Percentiles rank a stretch among this genome's conserved stretches.
Evolutionary conservation across 495 filamentous ascomycete species (phyloP).

Genomic region (Sphaerosporella brunnea): DNA sequence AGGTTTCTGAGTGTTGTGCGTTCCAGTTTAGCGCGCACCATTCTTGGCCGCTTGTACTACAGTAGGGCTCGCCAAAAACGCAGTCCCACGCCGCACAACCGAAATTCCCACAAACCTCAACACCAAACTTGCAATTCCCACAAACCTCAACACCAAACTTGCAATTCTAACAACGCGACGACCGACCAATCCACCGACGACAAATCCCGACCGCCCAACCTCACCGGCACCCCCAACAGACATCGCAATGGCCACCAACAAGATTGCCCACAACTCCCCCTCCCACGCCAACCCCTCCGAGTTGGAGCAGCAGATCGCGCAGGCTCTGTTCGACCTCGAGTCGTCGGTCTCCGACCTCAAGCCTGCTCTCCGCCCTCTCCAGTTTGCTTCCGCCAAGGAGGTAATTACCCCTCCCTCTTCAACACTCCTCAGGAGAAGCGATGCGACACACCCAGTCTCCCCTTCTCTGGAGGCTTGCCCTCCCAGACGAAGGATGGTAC

Average conservation of each 20-base stretch:
- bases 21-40: background rate
- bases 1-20: background rate
- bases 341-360: conserved; percentile 93
- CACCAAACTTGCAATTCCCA: background rate
- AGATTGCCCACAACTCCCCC: conserved; percentile 90
- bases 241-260: conserved; percentile 63
- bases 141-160: background rate
- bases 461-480: too few relatives aligned
- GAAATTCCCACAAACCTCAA: too few relatives aligned
- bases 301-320: conserved; percentile 83
- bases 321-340: conserved; percentile 93
- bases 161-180: conserved; percentile 3
- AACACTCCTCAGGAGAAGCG: conserved; percentile 14
- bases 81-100: background rate
- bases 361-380: conserved; percentile 77
- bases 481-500: conserved; percentile 27
- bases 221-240: too few relatives aligned
- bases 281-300: too few relatives aligned
- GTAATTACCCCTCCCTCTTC: conserved; percentile 64
- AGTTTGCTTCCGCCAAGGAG: conserved; percentile 95
- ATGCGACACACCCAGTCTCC: conserved; percentile 23
- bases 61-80: background rate
- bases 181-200: conserved; percentile 6
- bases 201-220: too few relatives aligned
- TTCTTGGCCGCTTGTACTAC: background rate